Base-by-base conservation (phyloP, 768 basidiomycete species). In the Suillus tomentosus region DNA sequence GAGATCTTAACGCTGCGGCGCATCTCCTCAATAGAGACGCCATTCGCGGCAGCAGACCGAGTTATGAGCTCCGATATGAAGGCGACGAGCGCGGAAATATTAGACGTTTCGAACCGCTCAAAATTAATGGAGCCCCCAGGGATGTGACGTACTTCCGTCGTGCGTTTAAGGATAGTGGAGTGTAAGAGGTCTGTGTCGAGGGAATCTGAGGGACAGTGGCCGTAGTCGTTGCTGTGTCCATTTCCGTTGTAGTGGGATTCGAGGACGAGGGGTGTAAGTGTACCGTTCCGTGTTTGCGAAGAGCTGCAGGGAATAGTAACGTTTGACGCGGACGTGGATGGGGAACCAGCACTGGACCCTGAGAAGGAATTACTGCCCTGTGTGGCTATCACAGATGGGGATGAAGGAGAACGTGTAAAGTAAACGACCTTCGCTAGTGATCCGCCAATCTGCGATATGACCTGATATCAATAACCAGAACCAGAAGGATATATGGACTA, bases 51-150 rank as follows among this genome's bases (percentile, higher is more conserved):
- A 36, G 97, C 96, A 39, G 94, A 96, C 19, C 89, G 87, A 65
- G 87, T 83, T 69, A 99, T 96, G 60, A 99, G 86, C 50, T 85
- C 82, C 68, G 91, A 87, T 69, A 99, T 89, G 79, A 96, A 99
- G 58, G 82, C 80, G 68, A 99, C 87, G 71, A 95, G 93, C 40
- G 84, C 86, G 57, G 90, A 79, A 69, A 99, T 91, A 70, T 94
- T 84, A 67, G 91, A 86, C 61, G 97, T 99, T 79, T 99, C 90
- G 80, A 98, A 99, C 34, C 96, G 89, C 75, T 94, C 94, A 72
- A 99, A 99, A 78, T 98, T 99, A 74, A 99, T 87, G 56, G 95
- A 93, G 2, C 97, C 97, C 17, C 97, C 97, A 3, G 96, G 95
- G 70, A 97, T 92, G 72, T 96, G 92, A 65, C 83, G 82, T 4